Evolutionary conservation across 1,284 basidiomycete genomes (phyloP).

Genomic region (Singerocomus rubriflavus): DNA sequence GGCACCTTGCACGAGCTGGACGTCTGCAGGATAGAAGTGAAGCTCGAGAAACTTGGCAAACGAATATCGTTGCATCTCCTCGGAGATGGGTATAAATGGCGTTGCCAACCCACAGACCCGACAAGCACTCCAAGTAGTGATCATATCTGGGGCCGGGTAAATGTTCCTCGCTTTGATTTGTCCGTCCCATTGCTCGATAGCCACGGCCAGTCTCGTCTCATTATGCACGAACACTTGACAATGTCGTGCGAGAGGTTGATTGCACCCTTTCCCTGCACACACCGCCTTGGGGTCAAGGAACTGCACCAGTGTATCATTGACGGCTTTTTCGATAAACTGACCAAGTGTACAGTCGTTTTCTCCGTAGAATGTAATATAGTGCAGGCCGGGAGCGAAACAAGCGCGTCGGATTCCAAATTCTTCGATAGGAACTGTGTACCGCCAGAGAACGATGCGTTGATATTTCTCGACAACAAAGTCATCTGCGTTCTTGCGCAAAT

Average conservation of each 20-base stretch:
- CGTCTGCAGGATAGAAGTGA: slow-evolving; percentile 86
- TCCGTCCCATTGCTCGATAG: slow-evolving; percentile 84
- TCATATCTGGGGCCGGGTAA: slow-evolving; percentile 63
- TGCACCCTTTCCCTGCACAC: slow-evolving; percentile 83
- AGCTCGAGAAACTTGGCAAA: slow-evolving; percentile 92
- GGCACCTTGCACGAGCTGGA: slow-evolving; percentile 76
- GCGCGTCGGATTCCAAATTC: slow-evolving; percentile 62
- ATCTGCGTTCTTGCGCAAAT: slow-evolving; percentile 76
- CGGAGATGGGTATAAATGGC: slow-evolving; percentile 86
- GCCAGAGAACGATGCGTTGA: slow-evolving; percentile 80
- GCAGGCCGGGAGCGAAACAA: slow-evolving; percentile 68
- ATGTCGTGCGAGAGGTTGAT: slow-evolving; percentile 79
- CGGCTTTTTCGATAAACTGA: slow-evolving; percentile 84
- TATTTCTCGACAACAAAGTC: slow-evolving; percentile 92
- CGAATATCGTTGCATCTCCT: slow-evolving; percentile 92
- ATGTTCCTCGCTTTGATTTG: slow-evolving; percentile 59
- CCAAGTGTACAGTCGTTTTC: slow-evolving; percentile 91
- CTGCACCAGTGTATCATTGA: slow-evolving; percentile 66
- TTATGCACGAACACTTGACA: slow-evolving; percentile 90
- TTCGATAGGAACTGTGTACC: slow-evolving; percentile 70
- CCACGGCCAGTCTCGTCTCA: slow-evolving; percentile 78
- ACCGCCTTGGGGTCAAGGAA: slow-evolving; percentile 70
- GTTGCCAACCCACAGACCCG: slow-evolving; percentile 78
- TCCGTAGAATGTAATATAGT: slow-evolving; percentile 87
- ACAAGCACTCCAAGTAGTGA: slow-evolving; percentile 94